Percentiles rank a stretch among this genome's conserved stretches.
Evolutionary conservation across 768 basidiomycete genomes (phyloP).

Genomic region (Serpula lacrymans): DNA sequence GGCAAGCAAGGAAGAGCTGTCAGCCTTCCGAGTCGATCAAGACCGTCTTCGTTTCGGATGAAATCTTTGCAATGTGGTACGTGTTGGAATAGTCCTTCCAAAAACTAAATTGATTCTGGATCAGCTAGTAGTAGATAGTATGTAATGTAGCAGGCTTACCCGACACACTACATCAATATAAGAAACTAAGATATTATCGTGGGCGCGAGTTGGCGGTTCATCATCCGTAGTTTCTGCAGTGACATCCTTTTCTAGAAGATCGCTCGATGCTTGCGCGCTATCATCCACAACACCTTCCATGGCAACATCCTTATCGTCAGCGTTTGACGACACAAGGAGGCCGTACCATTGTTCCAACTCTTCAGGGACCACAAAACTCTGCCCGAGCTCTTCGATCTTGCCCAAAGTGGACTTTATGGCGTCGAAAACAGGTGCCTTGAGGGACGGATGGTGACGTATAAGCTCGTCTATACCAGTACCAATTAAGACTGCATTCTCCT

Average conservation of each 20-base stretch:
- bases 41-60: slow-evolving; percentile 66
- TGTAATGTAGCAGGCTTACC: slow-evolving; percentile 38
- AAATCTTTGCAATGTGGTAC: slow-evolving; percentile 88
- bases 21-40: slow-evolving; percentile 70
- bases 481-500: slow-evolving; percentile 87
- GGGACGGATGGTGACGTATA: slow-evolving; percentile 88
- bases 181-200: slow-evolving; percentile 74
- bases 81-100: slow-evolving; percentile 94
- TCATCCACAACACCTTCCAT: slow-evolving; percentile 52
- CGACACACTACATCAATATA: slow-evolving; percentile 79
- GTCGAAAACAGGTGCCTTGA: slow-evolving; percentile 79
- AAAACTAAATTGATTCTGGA: slow-evolving; percentile 50
- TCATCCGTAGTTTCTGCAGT: slow-evolving; percentile 29
- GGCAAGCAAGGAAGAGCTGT: slow-evolving; percentile 85
- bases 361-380: slow-evolving; percentile 49
- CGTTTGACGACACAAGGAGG: slow-evolving; percentile 30
- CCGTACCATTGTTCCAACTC: slow-evolving; percentile 68
- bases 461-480: slow-evolving; percentile 94
- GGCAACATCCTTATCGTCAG: slow-evolving; percentile 32
- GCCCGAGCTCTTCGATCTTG: slow-evolving; percentile 74
- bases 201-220: slow-evolving; percentile 41
- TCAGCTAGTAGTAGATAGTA: not conserved
- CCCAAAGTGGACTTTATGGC: slow-evolving; percentile 67
- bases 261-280: too few species aligned
- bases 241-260: slow-evolving; percentile 14